Evolutionary conservation across 345 rosid species (phyloP).

Genomic region (Bruguiera sexangula): DNA sequence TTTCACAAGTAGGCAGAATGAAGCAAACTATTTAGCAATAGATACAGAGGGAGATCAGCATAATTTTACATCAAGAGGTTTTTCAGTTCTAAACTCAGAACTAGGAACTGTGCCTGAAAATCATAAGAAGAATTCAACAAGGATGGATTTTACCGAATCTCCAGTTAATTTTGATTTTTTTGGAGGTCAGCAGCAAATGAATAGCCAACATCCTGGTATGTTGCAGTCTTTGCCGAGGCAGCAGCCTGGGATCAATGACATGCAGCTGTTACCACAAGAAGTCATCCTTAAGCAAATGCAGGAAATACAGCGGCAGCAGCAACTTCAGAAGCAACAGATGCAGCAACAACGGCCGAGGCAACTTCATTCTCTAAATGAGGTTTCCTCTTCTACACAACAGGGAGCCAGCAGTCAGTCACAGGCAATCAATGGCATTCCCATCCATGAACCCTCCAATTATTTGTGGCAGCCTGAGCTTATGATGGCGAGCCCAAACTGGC

Average conservation of each 20-base stretch:
- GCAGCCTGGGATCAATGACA: constrained; percentile 53
- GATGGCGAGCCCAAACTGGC: constrained; percentile 38
- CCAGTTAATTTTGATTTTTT: constrained; percentile 36
- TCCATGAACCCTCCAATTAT: constrained; percentile 48
- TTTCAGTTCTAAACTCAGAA: constrained; percentile 44
- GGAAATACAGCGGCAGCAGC: constrained; percentile 70
- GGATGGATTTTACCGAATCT: constrained; percentile 21
- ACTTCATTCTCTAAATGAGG: constrained; percentile 44
- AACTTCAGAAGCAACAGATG: constrained; percentile 30
- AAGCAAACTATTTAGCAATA: constrained; percentile 56
- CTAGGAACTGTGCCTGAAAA: constrained; percentile 19
- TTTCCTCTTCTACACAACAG: constrained; percentile 39
- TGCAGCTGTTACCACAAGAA: constrained; percentile 69
- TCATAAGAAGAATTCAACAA: constrained; percentile 1
- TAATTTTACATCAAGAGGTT: constrained; percentile 46
- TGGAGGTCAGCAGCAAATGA: constrained; percentile 40
- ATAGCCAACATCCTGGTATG: constrained; percentile 28
- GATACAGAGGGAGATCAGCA: constrained; percentile 51
- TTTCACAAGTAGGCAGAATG: constrained; percentile 51
- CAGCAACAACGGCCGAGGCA: constrained; percentile 45
- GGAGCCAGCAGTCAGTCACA: constrained; percentile 37
- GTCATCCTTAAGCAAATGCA: constrained; percentile 63
- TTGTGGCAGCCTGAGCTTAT: constrained; percentile 24
- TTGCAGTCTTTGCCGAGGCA: constrained; percentile 41
- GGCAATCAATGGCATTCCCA: constrained; percentile 52